Conservation (phyloP, 2,329 filamentous ascomycete species). For the Rachicladosporium sp. region DNA sequence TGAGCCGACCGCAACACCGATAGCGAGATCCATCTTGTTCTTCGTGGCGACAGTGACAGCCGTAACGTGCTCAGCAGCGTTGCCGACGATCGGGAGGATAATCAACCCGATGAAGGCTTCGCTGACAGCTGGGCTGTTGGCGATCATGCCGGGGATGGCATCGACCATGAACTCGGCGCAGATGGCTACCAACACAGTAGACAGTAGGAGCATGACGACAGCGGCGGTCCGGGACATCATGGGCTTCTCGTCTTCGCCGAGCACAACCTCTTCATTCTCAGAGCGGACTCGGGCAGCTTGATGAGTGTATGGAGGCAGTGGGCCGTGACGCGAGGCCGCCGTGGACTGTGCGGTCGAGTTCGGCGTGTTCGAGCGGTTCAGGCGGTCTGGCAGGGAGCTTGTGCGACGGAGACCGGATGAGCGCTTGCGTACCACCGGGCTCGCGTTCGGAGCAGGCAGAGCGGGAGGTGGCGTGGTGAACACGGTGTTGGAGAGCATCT, state of each 20-base stretch:
- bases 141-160: constrained; percentile 57
- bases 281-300: constrained; percentile 2
- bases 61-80: constrained; percentile 70
- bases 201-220: constrained; percentile 41
- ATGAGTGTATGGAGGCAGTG: constrained; percentile 18
- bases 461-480: constrained; percentile 39
- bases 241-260: constrained; percentile 21
- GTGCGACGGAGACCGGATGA: constrained; percentile 48
- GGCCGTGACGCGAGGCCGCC: constrained; percentile 7
- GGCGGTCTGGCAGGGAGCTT: constrained; percentile 59
- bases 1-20: constrained; percentile 67
- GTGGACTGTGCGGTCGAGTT: constrained; percentile 9
- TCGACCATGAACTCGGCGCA: constrained; percentile 63
- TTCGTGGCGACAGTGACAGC: constrained; percentile 69
- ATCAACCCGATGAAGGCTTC: constrained; percentile 71
- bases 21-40: constrained; percentile 76
- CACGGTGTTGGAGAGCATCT: constrained; percentile 58
- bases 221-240: constrained; percentile 47
- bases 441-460: constrained; percentile 1
- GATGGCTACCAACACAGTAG: constrained; percentile 46
- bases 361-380: constrained; percentile 31
- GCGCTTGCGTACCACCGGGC: constrained; percentile 7
- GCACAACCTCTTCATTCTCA: neutral
- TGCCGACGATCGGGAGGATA: constrained; percentile 67
- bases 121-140: constrained; percentile 42